Percentiles rank a stretch among this genome's conserved stretches.
Conservation (phyloP, 441 rosid genomes). For the Bocquillonia castaneifolia region DNA sequence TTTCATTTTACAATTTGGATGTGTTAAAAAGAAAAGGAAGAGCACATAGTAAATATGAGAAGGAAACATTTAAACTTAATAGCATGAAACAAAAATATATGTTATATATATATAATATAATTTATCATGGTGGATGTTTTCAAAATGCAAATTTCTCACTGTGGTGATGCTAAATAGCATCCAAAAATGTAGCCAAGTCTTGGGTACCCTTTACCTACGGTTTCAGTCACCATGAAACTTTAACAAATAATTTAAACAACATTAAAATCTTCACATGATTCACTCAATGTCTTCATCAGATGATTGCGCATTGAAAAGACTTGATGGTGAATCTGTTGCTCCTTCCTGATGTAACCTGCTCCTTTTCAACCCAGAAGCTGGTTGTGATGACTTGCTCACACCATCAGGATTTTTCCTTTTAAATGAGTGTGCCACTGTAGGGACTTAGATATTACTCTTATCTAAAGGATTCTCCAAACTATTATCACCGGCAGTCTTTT, state of each 20-base stretch:
- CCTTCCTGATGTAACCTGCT: neutral
- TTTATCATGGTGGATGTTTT: too few relatives aligned
- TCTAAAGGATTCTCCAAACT: neutral
- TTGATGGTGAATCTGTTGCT: slow-evolving; percentile 21
- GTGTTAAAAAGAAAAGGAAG: too few relatives aligned
- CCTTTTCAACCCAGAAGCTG: neutral
- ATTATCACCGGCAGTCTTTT: neutral
- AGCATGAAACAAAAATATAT: too few relatives aligned
- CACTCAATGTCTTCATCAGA: slow-evolving; percentile 14
- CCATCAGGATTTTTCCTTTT: slow-evolving; percentile 2
- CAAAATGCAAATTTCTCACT: too few relatives aligned
- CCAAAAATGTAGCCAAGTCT: too few relatives aligned
- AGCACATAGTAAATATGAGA: too few relatives aligned
- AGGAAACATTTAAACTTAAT: too few relatives aligned
- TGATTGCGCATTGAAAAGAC: slow-evolving; percentile 12
- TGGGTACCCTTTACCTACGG: neutral
- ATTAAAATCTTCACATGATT: neutral
- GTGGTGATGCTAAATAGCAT: too few relatives aligned
- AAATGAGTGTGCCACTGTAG: too few relatives aligned
- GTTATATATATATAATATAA: too few relatives aligned
- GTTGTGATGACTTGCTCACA: neutral
- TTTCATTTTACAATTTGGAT: too few relatives aligned
- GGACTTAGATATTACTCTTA: too few relatives aligned
- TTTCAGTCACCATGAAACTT: neutral
- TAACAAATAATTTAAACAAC: neutral